phyloP scores from a whole-genome alignment of 1,139 yeast genomes.

The Pneumocystis oryctolagi region DNA sequence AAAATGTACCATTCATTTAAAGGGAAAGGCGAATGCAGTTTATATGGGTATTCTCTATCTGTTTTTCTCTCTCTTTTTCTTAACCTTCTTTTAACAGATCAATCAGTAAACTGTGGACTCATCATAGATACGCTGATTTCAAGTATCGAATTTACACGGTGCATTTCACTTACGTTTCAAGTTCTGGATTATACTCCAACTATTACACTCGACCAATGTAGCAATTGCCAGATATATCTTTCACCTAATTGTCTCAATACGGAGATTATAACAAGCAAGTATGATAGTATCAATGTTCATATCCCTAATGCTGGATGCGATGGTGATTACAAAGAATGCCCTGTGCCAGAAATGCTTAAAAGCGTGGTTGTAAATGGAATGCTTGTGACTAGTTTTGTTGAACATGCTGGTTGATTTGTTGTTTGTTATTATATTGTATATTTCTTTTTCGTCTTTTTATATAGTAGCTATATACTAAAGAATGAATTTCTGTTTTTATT shows the following conservation, averaged over 20 bases:
- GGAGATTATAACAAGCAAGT: conserved; percentile 67
- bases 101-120: conserved; percentile 42
- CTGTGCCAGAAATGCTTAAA: conserved; percentile 79
- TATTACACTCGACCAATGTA: conserved; percentile 74
- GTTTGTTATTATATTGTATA: conserved; percentile 16
- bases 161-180: conserved; percentile 70
- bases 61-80: background rate
- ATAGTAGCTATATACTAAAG: conserved; percentile 92
- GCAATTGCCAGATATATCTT: conserved; percentile 69
- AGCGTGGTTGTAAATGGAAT: conserved; percentile 40
- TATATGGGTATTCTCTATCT: conserved; percentile 38
- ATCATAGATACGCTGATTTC: conserved; percentile 75
- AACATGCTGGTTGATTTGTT: conserved; percentile 28
- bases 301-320: conserved; percentile 46
- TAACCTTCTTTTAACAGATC: background rate
- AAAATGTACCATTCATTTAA: conserved; percentile 60
- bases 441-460: conserved; percentile 34
- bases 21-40: conserved; percentile 84
- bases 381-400: conserved; percentile 39
- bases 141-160: conserved; percentile 76
- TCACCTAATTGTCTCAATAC: conserved; percentile 53
- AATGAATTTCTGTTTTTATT: conserved; percentile 40
- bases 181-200: conserved; percentile 67
- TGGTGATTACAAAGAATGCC: conserved; percentile 55
- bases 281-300: conserved; percentile 73